Percentiles rank a stretch among this genome's conserved stretches.
phyloP scores from a whole-genome alignment of 805 yeast species.

The Monosporozyma yasuniensis region DNA sequence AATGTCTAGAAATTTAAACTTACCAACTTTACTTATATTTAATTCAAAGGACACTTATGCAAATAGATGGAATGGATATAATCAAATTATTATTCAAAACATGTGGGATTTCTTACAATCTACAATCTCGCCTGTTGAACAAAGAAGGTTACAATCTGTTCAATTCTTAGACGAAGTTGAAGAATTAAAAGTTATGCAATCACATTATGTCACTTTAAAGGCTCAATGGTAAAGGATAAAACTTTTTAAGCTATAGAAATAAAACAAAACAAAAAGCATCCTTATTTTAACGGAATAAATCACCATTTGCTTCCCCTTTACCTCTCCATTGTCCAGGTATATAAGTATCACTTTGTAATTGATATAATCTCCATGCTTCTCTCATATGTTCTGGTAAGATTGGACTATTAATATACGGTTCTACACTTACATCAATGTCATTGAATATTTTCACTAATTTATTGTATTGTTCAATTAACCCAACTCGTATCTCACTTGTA shows the following conservation, averaged over 20 bases:
- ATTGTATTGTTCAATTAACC: constrained; percentile 28
- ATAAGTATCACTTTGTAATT: constrained; percentile 54
- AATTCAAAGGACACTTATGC: constrained; percentile 31
- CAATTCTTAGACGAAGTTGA: constrained; percentile 55
- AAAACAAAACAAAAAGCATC: too few species aligned
- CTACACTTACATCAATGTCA: constrained; percentile 25
- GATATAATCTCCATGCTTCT: constrained; percentile 80
- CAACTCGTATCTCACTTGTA: constrained; percentile 18
- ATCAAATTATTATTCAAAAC: constrained; percentile 5
- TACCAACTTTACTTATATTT: constrained; percentile 33
- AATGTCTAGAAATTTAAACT: constrained; percentile 39
- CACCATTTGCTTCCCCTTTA: constrained; percentile 65
- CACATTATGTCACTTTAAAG: constrained; percentile 41
- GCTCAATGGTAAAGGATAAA: constrained; percentile 17
- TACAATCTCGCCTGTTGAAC: constrained; percentile 33
- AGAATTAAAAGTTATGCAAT: constrained; percentile 42
- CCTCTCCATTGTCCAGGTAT: constrained; percentile 59
- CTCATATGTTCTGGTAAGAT: constrained; percentile 74
- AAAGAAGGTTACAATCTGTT: constrained; percentile 34
- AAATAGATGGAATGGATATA: constrained; percentile 12
- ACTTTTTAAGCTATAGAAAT: background rate
- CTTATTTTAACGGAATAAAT: constrained; percentile 58
- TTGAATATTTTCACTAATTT: constrained; percentile 24
- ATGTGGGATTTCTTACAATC: constrained; percentile 30
- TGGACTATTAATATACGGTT: constrained; percentile 42